These are phyloP conservation scores for Pelargonium citronellum DNA, from an alignment of 441 rosid genomes.

Conservation along the genomic window DNA sequence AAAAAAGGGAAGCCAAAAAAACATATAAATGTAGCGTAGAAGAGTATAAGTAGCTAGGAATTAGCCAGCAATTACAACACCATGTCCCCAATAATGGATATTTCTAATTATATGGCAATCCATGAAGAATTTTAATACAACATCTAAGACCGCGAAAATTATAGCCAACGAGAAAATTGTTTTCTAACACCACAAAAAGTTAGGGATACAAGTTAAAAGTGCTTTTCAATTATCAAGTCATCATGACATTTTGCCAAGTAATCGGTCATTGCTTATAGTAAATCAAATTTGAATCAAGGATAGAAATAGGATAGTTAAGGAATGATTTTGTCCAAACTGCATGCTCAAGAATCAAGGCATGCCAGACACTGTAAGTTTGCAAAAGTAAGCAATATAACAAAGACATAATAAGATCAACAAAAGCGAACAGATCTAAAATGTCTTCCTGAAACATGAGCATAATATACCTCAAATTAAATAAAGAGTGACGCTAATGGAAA, in stretches of 20 bases:
- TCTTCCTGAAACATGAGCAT: neutral
- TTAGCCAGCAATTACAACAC: neutral
- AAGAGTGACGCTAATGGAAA: neutral
- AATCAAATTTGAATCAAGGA: neutral
- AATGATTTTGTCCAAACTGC: neutral
- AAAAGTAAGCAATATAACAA: neutral
- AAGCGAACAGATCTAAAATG: neutral
- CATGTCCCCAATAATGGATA: neutral
- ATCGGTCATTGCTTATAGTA: neutral
- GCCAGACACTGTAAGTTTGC: neutral
- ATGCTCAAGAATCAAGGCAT: neutral
- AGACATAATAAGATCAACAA: no score
- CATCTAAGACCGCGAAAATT: neutral
- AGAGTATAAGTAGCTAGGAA: neutral
- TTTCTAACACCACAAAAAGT: neutral
- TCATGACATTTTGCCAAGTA: neutral
- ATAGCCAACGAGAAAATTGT: no score
- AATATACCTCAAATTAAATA: neutral
- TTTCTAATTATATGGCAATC: neutral
- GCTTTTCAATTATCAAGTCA: neutral
- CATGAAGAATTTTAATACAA: neutral
- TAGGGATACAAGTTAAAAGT: neutral
- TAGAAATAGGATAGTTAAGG: neutral
- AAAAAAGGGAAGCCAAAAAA: constrained; percentile 1
- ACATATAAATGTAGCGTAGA: neutral